A percentile compares a stretch with the other conserved stretches of the same genome.
These are phyloP conservation scores for Wickerhamiella pararugosa DNA, from an alignment of 1,139 yeast genomes.

Conservation along the genomic window DNA sequence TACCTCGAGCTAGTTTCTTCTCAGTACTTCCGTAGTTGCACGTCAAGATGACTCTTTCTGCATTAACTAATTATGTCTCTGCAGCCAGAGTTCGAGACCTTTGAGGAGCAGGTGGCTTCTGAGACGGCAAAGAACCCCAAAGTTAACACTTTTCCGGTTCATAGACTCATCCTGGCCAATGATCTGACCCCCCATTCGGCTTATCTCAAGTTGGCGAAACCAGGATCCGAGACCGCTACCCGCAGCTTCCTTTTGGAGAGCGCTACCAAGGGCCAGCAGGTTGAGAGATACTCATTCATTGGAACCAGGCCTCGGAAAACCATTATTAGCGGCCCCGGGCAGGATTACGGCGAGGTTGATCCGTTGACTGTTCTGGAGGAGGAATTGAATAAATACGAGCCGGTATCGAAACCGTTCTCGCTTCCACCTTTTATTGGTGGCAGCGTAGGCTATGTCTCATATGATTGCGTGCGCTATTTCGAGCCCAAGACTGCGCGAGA, in stretches of 20 bases:
- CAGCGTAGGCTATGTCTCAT: constrained; percentile 87
- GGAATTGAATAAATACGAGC: constrained; percentile 54
- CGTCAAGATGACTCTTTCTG: too few species aligned
- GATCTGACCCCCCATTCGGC: constrained; percentile 83
- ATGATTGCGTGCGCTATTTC: constrained; percentile 90
- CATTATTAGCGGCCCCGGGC: constrained; percentile 62
- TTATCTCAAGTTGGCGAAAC: constrained; percentile 62
- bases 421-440: constrained; percentile 80
- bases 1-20: background rate
- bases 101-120: constrained; percentile 21
- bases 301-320: constrained; percentile 74
- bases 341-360: constrained; percentile 61
- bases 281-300: constrained; percentile 80
- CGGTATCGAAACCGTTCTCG: constrained; percentile 39
- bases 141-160: constrained; percentile 52
- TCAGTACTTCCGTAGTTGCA: too few species aligned
- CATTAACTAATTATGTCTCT: constrained; percentile 17
- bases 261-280: constrained; percentile 75
- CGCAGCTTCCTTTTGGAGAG: constrained; percentile 79
- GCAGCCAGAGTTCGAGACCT: constrained; percentile 47
- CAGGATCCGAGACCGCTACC: constrained; percentile 38
- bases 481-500: constrained; percentile 74
- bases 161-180: constrained; percentile 56
- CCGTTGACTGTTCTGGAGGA: constrained; percentile 62
- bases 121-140: constrained; percentile 25